A percentile compares a stretch with the other conserved stretches of the same genome.
Conservation (phyloP, 2,329 filamentous ascomycete species). For the Tolypocladium ovalisporum region DNA sequence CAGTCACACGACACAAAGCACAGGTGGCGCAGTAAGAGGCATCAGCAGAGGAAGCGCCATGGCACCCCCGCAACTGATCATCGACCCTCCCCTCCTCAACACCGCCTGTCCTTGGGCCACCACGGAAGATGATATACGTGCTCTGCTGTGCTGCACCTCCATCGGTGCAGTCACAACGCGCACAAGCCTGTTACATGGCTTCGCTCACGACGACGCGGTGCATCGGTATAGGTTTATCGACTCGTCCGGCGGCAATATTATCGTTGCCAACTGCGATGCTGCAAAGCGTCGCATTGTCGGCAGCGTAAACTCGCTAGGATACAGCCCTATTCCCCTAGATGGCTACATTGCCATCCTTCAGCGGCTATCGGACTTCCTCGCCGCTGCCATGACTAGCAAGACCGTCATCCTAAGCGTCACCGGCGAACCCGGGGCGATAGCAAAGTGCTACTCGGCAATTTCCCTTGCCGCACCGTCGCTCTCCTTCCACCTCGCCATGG, state of each 20-base stretch:
- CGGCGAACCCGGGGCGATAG: slow-evolving; percentile 47
- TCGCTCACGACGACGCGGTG: slow-evolving; percentile 44
- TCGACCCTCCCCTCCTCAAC: slow-evolving; percentile 60
- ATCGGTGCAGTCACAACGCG: slow-evolving; percentile 68
- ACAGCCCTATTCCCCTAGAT: slow-evolving; percentile 52
- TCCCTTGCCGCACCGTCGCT: slow-evolving; percentile 22
- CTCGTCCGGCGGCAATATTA: slow-evolving; percentile 14
- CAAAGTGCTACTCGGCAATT: slow-evolving; percentile 42
- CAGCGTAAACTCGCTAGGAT: slow-evolving; percentile 62
- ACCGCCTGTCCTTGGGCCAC: slow-evolving; percentile 70
- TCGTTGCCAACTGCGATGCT: background rate
- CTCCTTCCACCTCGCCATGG: slow-evolving; percentile 50
- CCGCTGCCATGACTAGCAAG: slow-evolving; percentile 26
- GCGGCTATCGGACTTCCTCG: slow-evolving; percentile 25
- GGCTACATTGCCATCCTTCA: slow-evolving; percentile 48
- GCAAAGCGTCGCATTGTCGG: slow-evolving; percentile 14
- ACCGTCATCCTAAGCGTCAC: slow-evolving; percentile 63
- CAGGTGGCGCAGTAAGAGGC: background rate
- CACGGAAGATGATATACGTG: slow-evolving; percentile 45
- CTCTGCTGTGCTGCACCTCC: slow-evolving; percentile 47
- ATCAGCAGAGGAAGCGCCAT: background rate
- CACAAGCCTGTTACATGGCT: slow-evolving; percentile 55
- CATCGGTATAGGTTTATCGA: slow-evolving; percentile 62
- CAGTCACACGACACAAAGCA: background rate
- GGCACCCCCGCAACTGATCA: slow-evolving; percentile 23